Percentiles rank a stretch among this genome's conserved stretches.
phyloP scores from a whole-genome alignment of 169 alveolate genomes.

The Cryptosporidium xiaoi region DNA sequence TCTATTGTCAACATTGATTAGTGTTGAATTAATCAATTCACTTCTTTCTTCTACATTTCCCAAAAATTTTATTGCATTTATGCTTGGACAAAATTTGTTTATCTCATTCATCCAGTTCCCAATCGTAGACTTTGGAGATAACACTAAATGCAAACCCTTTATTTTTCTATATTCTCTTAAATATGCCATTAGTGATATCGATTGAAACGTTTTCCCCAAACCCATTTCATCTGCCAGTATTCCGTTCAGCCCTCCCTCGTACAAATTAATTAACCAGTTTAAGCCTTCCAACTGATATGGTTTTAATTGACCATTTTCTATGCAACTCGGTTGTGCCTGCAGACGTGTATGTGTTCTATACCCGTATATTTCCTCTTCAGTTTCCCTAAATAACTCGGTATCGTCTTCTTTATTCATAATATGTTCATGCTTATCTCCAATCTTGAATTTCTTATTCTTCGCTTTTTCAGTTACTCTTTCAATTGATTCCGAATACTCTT shows the following conservation, averaged over 20 bases:
- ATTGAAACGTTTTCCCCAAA: conserved; percentile 96
- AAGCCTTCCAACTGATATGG: conserved; percentile 96
- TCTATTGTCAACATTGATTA: conserved; percentile 32
- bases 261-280: conserved; percentile 95
- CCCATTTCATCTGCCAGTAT: conserved; percentile 99
- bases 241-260: conserved; percentile 95
- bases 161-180: conserved; percentile 88
- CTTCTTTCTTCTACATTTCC: conserved; percentile 94
- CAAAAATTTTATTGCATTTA: conserved; percentile 94
- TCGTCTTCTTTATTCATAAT: conserved; percentile 63
- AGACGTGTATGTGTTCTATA: conserved; percentile 59
- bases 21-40: conserved; percentile 76
- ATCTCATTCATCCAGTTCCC: conserved; percentile 97
- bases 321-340: conserved; percentile 54
- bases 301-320: conserved; percentile 88
- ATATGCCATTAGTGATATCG: conserved; percentile 94
- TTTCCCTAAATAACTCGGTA: conserved; percentile 50
- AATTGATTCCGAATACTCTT: too few species aligned
- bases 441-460: background rate
- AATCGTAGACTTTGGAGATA: conserved; percentile 96
- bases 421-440: conserved; percentile 26
- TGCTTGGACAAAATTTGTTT: conserved; percentile 93
- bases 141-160: conserved; percentile 95
- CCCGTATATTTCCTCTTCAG: conserved; percentile 65
- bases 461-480: background rate